Base-by-base conservation (phyloP, 2,329 filamentous ascomycete genomes). In the Thermomyces lanuginosus region DNA sequence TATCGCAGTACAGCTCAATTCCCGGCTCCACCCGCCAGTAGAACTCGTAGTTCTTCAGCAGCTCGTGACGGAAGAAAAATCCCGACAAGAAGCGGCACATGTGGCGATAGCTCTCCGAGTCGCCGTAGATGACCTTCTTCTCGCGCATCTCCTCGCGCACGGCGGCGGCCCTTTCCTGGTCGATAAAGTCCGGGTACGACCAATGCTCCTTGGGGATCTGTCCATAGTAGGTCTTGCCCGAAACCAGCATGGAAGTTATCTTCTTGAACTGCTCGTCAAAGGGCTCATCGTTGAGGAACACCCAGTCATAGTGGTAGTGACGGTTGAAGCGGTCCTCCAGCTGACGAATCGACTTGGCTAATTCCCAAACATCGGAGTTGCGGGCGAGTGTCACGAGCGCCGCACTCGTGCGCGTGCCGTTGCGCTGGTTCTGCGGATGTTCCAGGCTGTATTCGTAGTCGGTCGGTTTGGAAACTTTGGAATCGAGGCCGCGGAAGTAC, bases 71-170 rank as follows among this genome's bases (percentile, higher is more conserved):
- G 72, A 95, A 98, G 68, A 98, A 98, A 67, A 98, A 98, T 20
- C 89, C 89, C 5, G 86, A 95, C 58, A 98, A 89, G 51, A 92
- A 98, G 38, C 89, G 81, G 59, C 89, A 98, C 89, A 98, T 98
- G 64, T 98, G 91, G 37, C 89, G 75, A 63, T 98, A 98, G 60
- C 81, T 92, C 58, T 92, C 61, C 7, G 83, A 92, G 56, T 95
- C 89, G 34, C 89, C 89, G 51, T 98, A 98, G 56, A 98, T 98
- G 54, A 98, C 92, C 62, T 93, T 91, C 50, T 76, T 73, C 52
- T 81, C 69, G 30, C 71, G 73, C 89, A 98, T 98, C 43, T 93
- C 81, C 59, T 93, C 76, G 35, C 89, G 79, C 34, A 89, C 83
- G 55, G 81, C 78, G 46, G 71, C 70, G 21, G 89, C 91, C 61